Conservation (phyloP, 1,139 yeast genomes). For the Suhomyces chickasaworum region DNA sequence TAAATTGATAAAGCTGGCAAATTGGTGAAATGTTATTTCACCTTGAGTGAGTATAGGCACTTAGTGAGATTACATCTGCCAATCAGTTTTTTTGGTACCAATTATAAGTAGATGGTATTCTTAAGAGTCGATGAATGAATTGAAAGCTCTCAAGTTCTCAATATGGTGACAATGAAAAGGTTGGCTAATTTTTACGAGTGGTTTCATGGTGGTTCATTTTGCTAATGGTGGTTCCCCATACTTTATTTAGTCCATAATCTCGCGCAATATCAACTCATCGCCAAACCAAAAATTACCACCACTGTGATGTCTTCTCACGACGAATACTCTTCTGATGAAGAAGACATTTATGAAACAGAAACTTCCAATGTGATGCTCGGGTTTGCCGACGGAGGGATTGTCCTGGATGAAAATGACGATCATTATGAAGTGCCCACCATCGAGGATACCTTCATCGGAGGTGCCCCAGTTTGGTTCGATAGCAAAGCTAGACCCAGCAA, state of each 20-base stretch:
- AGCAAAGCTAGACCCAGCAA: conserved; percentile 57
- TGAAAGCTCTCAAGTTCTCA: no score
- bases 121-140: no score
- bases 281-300: neutral
- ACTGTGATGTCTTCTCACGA: conserved; percentile 33
- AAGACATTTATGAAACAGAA: conserved; percentile 27
- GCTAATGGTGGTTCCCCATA: neutral
- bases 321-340: conserved; percentile 49
- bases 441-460: conserved; percentile 82
- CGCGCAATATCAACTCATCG: conserved; percentile 1
- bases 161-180: no score
- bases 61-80: no score
- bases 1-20: no score
- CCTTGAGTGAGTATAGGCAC: no score
- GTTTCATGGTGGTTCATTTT: no score
- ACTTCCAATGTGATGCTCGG: conserved; percentile 54
- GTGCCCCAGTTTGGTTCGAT: conserved; percentile 63
- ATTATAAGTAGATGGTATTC: no score
- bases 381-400: conserved; percentile 57
- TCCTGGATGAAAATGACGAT: conserved; percentile 12
- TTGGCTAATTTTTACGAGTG: no score
- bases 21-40: no score
- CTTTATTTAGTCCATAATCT: neutral
- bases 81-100: no score
- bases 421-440: conserved; percentile 44